These are phyloP conservation scores for Botrytis galanthina DNA, from an alignment of 2,329 filamentous ascomycete species.

Conservation along the genomic window DNA sequence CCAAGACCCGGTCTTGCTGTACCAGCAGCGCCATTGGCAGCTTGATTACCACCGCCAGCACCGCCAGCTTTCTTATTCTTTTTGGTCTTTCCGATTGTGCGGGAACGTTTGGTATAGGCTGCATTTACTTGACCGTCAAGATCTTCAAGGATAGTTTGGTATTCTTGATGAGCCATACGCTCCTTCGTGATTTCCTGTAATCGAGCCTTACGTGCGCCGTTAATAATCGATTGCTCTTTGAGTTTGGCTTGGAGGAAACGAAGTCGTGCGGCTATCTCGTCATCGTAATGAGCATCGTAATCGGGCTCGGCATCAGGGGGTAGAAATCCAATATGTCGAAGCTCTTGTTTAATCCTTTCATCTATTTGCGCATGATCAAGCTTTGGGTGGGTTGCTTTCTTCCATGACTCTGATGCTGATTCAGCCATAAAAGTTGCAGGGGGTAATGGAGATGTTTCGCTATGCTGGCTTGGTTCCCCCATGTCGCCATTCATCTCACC, in stretches of 20 bases:
- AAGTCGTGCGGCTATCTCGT: conserved; percentile 87
- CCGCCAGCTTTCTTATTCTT: conserved; percentile 81
- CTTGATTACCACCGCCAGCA: conserved; percentile 68
- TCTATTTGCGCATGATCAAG: conserved; percentile 85
- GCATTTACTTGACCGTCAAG: conserved; percentile 92
- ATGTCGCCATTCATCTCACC: conserved; percentile 44
- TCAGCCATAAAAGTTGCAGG: conserved; percentile 80
- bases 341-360: conserved; percentile 85
- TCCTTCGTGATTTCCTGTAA: conserved; percentile 86
- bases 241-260: conserved; percentile 81
- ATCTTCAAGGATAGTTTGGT: conserved; percentile 94
- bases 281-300: conserved; percentile 87
- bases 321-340: conserved; percentile 86
- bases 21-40: conserved; percentile 52
- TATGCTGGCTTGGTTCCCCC: conserved; percentile 32
- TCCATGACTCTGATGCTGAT: conserved; percentile 72
- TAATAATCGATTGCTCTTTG: conserved; percentile 78
- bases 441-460: conserved; percentile 44
- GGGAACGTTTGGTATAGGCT: conserved; percentile 92
- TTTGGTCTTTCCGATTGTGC: conserved; percentile 90
- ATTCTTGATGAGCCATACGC: conserved; percentile 94
- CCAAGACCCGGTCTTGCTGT: conserved; percentile 79
- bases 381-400: conserved; percentile 70
- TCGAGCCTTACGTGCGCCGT: conserved; percentile 85
- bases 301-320: conserved; percentile 67